Conservation (phyloP, 805 yeast species). For the Danielozyma ontarioensis region DNA sequence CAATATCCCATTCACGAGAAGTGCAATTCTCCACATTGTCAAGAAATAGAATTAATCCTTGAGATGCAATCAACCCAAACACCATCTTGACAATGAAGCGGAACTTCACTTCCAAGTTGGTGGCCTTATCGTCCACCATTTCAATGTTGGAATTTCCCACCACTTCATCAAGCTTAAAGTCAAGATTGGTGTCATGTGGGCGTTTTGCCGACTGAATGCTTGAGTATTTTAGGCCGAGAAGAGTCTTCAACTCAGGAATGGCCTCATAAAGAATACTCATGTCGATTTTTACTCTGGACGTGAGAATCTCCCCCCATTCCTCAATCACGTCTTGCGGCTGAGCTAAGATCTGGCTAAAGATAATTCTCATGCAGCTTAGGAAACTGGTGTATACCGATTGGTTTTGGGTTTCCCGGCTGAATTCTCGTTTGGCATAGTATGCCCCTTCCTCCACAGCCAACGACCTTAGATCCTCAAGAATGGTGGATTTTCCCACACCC, state of each 20-base stretch:
- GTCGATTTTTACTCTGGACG: constrained; percentile 35
- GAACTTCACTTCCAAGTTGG: constrained; percentile 33
- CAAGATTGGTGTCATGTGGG: not conserved
- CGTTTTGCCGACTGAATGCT: constrained; percentile 6
- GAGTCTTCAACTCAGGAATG: constrained; percentile 40
- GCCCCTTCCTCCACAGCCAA: constrained; percentile 25
- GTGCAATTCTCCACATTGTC: constrained; percentile 47
- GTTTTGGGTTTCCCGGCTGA: constrained; percentile 16
- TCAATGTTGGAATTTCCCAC: not conserved
- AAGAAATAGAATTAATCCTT: constrained; percentile 40
- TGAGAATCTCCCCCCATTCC: constrained; percentile 37
- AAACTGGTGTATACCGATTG: constrained; percentile 32
- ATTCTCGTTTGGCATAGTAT: constrained; percentile 28
- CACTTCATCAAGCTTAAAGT: not conserved
- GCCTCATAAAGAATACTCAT: constrained; percentile 33
- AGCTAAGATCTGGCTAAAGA: constrained; percentile 38
- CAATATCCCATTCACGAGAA: constrained; percentile 20
- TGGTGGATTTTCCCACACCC: constrained; percentile 44
- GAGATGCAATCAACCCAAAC: constrained; percentile 34
- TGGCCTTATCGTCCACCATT: constrained; percentile 13
- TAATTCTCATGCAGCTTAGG: constrained; percentile 32
- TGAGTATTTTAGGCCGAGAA: constrained; percentile 40
- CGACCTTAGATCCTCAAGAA: constrained; percentile 34
- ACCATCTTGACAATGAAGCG: constrained; percentile 39
- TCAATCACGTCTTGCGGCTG: constrained; percentile 27